Percentiles rank a stretch among this genome's conserved stretches.
Conservation (phyloP, 2,329 filamentous ascomycete genomes). For the Fusarium praegraminearum region DNA sequence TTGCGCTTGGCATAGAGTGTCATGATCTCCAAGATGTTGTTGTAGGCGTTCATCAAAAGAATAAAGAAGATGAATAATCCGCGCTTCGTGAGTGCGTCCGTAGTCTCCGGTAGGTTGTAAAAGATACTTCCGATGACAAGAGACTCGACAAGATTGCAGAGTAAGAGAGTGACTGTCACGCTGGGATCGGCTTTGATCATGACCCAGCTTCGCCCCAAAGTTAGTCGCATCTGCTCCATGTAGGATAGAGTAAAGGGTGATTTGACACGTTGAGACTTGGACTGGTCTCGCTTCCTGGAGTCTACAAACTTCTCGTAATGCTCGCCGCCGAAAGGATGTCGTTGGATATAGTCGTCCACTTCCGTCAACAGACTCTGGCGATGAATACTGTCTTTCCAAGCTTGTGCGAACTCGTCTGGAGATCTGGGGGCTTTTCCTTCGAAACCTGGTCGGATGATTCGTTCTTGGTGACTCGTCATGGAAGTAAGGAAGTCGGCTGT, state of each 20-base stretch:
- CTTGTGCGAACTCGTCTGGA: slow-evolving; percentile 53
- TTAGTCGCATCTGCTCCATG: slow-evolving; percentile 38
- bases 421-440: slow-evolving; percentile 51
- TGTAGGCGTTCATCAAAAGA: slow-evolving; percentile 43
- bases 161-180: slow-evolving; percentile 36
- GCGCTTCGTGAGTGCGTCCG: slow-evolving; percentile 23
- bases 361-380: slow-evolving; percentile 47
- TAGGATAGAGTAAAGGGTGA: slow-evolving; percentile 40
- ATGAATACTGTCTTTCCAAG: slow-evolving; percentile 49
- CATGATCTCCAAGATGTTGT: slow-evolving; percentile 45
- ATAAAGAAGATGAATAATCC: slow-evolving; percentile 38
- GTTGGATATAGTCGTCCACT: slow-evolving; percentile 48
- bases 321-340: slow-evolving; percentile 46
- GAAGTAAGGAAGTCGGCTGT: slow-evolving; percentile 78
- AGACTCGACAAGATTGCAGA: slow-evolving; percentile 40
- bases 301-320: slow-evolving; percentile 44
- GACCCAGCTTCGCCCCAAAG: slow-evolving; percentile 37
- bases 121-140: slow-evolving; percentile 44
- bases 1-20: slow-evolving; percentile 48
- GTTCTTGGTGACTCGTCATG: slow-evolving; percentile 57
- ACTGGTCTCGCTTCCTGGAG: slow-evolving; percentile 44
- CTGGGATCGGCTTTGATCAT: slow-evolving; percentile 43
- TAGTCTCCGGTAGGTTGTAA: slow-evolving; percentile 31
- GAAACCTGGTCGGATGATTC: slow-evolving; percentile 50
- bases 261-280: slow-evolving; percentile 36